Base-by-base conservation (phyloP, 2,329 filamentous ascomycete species). In the Ustulina deusta region DNA sequence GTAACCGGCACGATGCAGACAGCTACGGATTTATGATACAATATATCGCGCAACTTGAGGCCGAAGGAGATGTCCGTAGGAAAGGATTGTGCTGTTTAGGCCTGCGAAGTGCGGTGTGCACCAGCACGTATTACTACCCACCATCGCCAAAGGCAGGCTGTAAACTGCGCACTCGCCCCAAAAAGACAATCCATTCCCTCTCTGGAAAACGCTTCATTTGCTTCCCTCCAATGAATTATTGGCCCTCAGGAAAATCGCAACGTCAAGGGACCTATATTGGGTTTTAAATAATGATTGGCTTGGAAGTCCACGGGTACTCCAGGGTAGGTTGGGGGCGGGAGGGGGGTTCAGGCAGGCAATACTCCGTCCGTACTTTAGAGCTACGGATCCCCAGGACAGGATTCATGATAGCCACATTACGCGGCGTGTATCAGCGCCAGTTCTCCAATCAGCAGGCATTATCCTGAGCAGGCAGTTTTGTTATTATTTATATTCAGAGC, bases 381-480 rank as follows among this genome's bases (percentile, higher is more conserved):
- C 34, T 36, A 36, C 61, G 61, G 55, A 58, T 36, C 55, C 44
- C 61, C 44, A 42, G 29, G 20, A 20, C 11, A 56, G 22, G 34
- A 29, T 25, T 27, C 54, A 7, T 27, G 34, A 56, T 40, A 25
- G 34, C 40, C n/a, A 22, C 2, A 27, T 42, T 42, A 36, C 49
- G 32, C 42, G 36, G 40, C n/a, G 27, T 20, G 5, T 32, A 10
- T 52, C 46, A 15, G 42, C 11, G n/a, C 15, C 44, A 9, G 25
- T 20, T 5, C 20, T 40, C 51, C 61, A 63, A 57, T 57, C 42
- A 38, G 27, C 1, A 36, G 5, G 10, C 17, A 40, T 27, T 20
- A 36, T 55, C 27, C 49, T 29, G n/a, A 36, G 36, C 48, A 51
- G 27, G 42, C 42, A 46, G 42, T 22, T 25, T 51, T 32, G 2